These are phyloP conservation scores for Yamadazyma endophytica DNA, from an alignment of 805 yeast genomes.

Conservation along the genomic window DNA sequence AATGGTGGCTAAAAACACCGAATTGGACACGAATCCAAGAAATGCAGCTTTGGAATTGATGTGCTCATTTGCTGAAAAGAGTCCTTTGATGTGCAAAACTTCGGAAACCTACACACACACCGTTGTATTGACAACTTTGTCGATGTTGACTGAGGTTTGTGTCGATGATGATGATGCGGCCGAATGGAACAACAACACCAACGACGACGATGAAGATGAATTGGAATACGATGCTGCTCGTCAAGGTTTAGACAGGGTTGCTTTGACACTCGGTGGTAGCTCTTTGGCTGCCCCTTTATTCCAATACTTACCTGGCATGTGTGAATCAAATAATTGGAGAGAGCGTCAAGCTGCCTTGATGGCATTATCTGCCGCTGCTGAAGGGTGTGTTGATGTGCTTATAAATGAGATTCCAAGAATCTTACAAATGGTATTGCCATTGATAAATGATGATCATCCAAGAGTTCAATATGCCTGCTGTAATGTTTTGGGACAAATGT, in stretches of 20 bases:
- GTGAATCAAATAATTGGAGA: slow-evolving; percentile 76
- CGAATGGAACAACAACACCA: slow-evolving; percentile 79
- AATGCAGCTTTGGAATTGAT: slow-evolving; percentile 83
- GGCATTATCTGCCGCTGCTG: slow-evolving; percentile 96
- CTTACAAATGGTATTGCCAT: slow-evolving; percentile 79
- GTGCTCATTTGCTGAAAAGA: slow-evolving; percentile 86
- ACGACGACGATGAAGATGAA: slow-evolving; percentile 74
- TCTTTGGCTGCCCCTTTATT: slow-evolving; percentile 82
- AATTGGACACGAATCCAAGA: slow-evolving; percentile 74
- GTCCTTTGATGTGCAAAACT: slow-evolving; percentile 91
- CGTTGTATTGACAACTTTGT: slow-evolving; percentile 68
- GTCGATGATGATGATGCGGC: slow-evolving; percentile 83
- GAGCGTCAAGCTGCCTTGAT: slow-evolving; percentile 95
- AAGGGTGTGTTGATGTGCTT: slow-evolving; percentile 90
- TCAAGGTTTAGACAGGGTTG: slow-evolving; percentile 88
- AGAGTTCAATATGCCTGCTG: slow-evolving; percentile 97
- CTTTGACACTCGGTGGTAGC: slow-evolving; percentile 79
- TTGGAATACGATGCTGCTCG: slow-evolving; percentile 87
- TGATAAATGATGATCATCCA: slow-evolving; percentile 81
- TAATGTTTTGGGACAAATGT: slow-evolving; percentile 94
- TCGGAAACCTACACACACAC: slow-evolving; percentile 68
- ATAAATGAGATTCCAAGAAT: slow-evolving; percentile 77
- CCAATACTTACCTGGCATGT: slow-evolving; percentile 81
- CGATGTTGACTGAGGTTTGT: slow-evolving; percentile 91
- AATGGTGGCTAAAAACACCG: slow-evolving; percentile 76